A percentile compares a stretch with the other conserved stretches of the same genome.
Evolutionary conservation across 306 rosid species (phyloP).

Genomic region (Corylus heterophylla): DNA sequence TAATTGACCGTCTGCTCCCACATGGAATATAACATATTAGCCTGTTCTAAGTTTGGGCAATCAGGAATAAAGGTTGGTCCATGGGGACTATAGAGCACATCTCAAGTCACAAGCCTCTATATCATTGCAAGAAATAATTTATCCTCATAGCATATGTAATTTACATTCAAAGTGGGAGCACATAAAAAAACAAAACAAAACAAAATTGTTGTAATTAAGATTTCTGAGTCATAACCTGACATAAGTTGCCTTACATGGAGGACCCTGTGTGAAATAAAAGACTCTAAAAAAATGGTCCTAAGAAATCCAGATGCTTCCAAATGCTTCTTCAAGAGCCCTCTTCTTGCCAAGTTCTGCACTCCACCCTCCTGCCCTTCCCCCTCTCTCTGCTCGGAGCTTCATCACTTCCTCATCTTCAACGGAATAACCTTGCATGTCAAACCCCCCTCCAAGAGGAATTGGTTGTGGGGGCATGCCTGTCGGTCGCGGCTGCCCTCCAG

Average conservation of each 20-base stretch:
- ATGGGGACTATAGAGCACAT: neutral
- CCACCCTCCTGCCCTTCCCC: slow-evolving; percentile 89
- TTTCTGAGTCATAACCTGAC: neutral
- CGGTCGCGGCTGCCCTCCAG: slow-evolving; percentile 89
- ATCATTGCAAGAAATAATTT: neutral
- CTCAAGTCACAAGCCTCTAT: neutral
- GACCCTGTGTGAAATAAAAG: neutral
- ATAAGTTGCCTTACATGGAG: neutral
- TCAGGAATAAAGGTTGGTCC: slow-evolving; percentile 1
- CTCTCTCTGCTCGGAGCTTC: slow-evolving; percentile 71
- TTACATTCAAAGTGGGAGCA: neutral
- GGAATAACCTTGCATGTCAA: slow-evolving; percentile 51
- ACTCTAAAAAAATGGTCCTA: slow-evolving; percentile 12
- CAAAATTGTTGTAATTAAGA: neutral
- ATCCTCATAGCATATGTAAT: neutral
- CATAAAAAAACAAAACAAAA: neutral
- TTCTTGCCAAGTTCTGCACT: slow-evolving; percentile 67
- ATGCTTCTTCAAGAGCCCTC: slow-evolving; percentile 88
- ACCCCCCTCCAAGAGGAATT: slow-evolving; percentile 63
- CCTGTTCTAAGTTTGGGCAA: neutral
- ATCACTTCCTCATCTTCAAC: slow-evolving; percentile 63
- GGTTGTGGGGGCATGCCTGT: slow-evolving; percentile 79
- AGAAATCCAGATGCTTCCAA: slow-evolving; percentile 81
- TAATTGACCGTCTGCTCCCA: neutral
- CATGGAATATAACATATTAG: neutral